phyloP scores from a whole-genome alignment of 345 rosid genomes.

The Hypericum androsaemum region DNA sequence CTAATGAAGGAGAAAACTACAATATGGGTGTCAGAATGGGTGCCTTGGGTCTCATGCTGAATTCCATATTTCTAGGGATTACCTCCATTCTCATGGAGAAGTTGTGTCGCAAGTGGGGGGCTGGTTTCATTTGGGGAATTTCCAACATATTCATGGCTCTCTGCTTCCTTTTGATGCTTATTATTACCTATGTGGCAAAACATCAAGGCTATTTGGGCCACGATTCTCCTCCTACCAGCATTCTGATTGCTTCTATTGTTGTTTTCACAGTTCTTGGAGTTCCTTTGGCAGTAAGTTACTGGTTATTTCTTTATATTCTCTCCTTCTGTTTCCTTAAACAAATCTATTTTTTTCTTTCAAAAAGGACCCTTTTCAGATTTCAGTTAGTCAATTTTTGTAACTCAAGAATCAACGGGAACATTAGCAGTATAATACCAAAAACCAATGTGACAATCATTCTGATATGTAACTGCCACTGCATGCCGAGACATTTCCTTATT shows the following conservation, averaged over 20 bases:
- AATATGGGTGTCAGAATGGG: slow-evolving; percentile 85
- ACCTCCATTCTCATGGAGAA: slow-evolving; percentile 93
- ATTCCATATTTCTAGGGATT: slow-evolving; percentile 78
- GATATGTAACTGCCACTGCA: too few species aligned
- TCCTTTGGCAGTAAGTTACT: slow-evolving; percentile 85
- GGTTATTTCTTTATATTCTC: not conserved
- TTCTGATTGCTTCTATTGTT: slow-evolving; percentile 51
- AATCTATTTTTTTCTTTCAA: too few species aligned
- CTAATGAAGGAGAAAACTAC: slow-evolving; percentile 57
- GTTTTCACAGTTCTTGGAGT: slow-evolving; percentile 68
- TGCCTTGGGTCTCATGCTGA: slow-evolving; percentile 83
- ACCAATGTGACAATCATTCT: too few species aligned
- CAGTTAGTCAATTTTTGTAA: too few species aligned
- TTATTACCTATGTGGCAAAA: slow-evolving; percentile 45
- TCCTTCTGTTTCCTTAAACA: too few species aligned
- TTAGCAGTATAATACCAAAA: too few species aligned
- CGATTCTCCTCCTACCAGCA: slow-evolving; percentile 57
- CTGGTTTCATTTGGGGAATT: slow-evolving; percentile 90
- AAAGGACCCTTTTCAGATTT: too few species aligned
- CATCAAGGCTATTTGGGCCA: slow-evolving; percentile 46
- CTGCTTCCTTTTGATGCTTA: slow-evolving; percentile 77
- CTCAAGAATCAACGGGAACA: too few species aligned
- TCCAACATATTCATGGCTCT: slow-evolving; percentile 74
- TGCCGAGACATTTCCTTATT: too few species aligned
- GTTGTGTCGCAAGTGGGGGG: slow-evolving; percentile 89